Conservation (phyloP, 1,139 yeast genomes). For the Taphrina deformans region DNA sequence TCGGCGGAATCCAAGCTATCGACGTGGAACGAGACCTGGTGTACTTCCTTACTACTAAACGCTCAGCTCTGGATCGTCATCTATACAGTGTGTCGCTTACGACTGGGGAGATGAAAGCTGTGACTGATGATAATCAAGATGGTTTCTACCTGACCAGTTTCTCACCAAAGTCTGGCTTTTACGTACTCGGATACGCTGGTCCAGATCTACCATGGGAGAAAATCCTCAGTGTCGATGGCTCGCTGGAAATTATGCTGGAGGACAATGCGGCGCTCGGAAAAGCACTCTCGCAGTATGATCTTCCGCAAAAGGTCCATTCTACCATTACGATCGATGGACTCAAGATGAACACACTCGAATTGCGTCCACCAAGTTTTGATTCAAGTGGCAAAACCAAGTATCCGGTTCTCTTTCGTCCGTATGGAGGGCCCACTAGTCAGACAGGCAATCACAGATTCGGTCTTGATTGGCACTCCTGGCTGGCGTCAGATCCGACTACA, state of each 20-base stretch:
- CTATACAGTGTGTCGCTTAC: slow-evolving; percentile 53
- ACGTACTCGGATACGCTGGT: slow-evolving; percentile 58
- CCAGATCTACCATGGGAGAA: slow-evolving; percentile 69
- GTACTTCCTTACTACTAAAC: slow-evolving; percentile 64
- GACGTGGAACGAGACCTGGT: slow-evolving; percentile 56
- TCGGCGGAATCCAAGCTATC: slow-evolving; percentile 58
- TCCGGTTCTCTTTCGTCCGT: slow-evolving; percentile 78
- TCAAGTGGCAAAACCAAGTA: slow-evolving; percentile 54
- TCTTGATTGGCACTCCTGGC: slow-evolving; percentile 67
- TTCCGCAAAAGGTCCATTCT: slow-evolving; percentile 41
- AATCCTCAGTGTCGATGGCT: slow-evolving; percentile 51
- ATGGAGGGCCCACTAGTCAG: slow-evolving; percentile 96
- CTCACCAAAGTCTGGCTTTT: slow-evolving; percentile 59
- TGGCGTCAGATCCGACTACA: slow-evolving; percentile 67
- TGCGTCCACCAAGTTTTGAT: slow-evolving; percentile 69
- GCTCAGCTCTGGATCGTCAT: slow-evolving; percentile 60
- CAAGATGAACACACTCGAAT: slow-evolving; percentile 68
- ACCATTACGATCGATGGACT: slow-evolving; percentile 46
- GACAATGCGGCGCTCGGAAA: slow-evolving; percentile 36
- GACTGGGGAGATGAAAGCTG: slow-evolving; percentile 51
- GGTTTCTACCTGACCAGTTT: slow-evolving; percentile 71
- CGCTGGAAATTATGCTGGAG: slow-evolving; percentile 34
- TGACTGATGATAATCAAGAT: slow-evolving; percentile 58
- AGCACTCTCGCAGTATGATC: slow-evolving; percentile 34
- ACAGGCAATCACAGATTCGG: slow-evolving; percentile 57